These are phyloP conservation scores for Calonectria hawksworthii DNA, from an alignment of 2,329 filamentous ascomycete genomes.

Conservation along the genomic window DNA sequence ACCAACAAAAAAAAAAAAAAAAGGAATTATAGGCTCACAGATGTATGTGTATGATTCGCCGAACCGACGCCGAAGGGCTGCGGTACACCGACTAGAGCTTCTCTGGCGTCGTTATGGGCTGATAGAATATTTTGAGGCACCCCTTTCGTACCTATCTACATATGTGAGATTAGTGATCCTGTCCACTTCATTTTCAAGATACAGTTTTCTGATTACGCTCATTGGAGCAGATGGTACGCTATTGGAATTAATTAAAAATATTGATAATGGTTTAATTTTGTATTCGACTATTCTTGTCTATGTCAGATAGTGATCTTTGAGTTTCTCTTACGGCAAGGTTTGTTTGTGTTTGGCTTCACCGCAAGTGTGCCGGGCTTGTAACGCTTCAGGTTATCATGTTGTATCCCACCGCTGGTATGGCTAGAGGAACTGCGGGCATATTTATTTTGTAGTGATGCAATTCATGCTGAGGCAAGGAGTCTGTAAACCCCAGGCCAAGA, in stretches of 20 bases:
- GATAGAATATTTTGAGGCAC: not conserved
- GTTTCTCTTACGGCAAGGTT: not conserved
- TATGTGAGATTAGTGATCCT: not conserved
- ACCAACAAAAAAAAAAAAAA: no score
- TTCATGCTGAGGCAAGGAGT: not conserved
- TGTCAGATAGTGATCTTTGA: not conserved
- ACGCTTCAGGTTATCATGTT: not conserved
- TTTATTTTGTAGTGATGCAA: not conserved
- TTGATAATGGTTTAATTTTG: not conserved
- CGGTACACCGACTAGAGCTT: not conserved
- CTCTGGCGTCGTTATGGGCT: not conserved
- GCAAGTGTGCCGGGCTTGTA: not conserved
- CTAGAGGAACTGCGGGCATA: not conserved
- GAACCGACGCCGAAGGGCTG: not conserved
- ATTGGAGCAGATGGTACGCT: not conserved
- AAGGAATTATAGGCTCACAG: not conserved
- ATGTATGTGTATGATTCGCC: not conserved
- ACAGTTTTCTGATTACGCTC: not conserved
- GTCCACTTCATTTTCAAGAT: not conserved
- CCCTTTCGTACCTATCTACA: not conserved
- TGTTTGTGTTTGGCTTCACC: not conserved
- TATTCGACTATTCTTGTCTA: not conserved
- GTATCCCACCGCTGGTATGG: not conserved
- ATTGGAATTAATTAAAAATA: not conserved
- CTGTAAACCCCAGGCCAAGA: not conserved